Base-by-base conservation (phyloP, 345 rosid species). In the Erodium maritimum region DNA sequence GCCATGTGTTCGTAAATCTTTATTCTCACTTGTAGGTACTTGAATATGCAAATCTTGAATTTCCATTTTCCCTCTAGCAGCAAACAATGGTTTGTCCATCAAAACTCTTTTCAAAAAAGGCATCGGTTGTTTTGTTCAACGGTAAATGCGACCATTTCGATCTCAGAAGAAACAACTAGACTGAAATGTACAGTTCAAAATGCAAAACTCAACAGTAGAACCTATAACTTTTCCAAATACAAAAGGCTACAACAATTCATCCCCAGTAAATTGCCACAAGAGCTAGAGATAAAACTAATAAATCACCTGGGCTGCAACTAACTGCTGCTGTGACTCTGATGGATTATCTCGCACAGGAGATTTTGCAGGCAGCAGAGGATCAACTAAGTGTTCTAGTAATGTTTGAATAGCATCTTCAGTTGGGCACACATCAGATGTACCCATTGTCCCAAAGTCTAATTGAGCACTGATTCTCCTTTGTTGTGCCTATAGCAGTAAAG, bases 261-360 rank as follows among this genome's bases (percentile, higher is more conserved):
- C 12, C n/a, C n/a, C 48, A 42, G 48, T 42, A 14, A 42, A 42
- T 52, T 19, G 48, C 19, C 21, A 60, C 20, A 0, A 4, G 3
- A 0, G n/a, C 54, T 17, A 54, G 58, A 55, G 23, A 22, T 45
- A 20, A 19, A 29, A 21, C 45, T 22, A 53, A 60, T 33, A 59
- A n/a, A 46, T 14, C 2, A 90, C 97, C 96, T 91, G 97, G 34
- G 80, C 78, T 1, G 91, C 88, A 1, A 84, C 83, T 17, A 66
- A 69, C 65, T 81, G 74, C 22, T 77, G 80, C 29, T 77, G 66
- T 56, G 55, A 0, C 45, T 60, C 61, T 1, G 85, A 75, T 51
- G 90, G 85, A 46, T 21, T 57, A 25, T 56, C 73, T 20, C 19
- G 61, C 11, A 48, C 17, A 21, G 75, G 71, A 71, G 78, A 61